Conservation (phyloP, 2,329 filamentous ascomycete species). For the Emmonsiellopsis sp. region DNA sequence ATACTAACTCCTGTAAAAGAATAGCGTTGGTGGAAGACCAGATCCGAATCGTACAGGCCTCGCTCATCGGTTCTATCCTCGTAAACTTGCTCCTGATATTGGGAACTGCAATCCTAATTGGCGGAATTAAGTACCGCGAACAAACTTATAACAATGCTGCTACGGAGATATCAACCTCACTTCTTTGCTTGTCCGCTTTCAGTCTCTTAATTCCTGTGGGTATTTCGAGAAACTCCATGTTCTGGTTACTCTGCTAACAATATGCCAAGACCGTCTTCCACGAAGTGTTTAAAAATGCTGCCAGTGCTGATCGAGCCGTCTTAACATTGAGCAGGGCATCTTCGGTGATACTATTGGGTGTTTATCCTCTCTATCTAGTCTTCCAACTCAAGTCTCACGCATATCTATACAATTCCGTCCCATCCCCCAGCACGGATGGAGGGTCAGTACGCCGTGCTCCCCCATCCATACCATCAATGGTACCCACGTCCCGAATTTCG, state of each 20-base stretch:
- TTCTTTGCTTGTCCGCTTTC: slow-evolving; percentile 82
- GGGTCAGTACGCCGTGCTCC: neutral
- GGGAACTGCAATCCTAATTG: slow-evolving; percentile 83
- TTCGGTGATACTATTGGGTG: neutral
- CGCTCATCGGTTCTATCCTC: slow-evolving; percentile 78
- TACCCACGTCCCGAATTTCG: neutral
- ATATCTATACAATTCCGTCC: slow-evolving; percentile 6
- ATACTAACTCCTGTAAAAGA: neutral
- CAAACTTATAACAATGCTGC: slow-evolving; percentile 94
- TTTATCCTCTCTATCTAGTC: neutral
- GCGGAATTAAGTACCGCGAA: slow-evolving; percentile 76
- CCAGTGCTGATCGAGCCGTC: neutral
- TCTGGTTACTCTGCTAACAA: neutral
- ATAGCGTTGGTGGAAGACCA: slow-evolving; percentile 45
- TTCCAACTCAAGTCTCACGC: neutral
- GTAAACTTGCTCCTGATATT: slow-evolving; percentile 81
- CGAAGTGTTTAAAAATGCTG: slow-evolving; percentile 63
- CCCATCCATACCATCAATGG: neutral
- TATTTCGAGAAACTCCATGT: neutral
- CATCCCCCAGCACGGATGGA: slow-evolving; percentile 5
- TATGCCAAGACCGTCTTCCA: slow-evolving; percentile 68
- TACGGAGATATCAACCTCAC: slow-evolving; percentile 89
- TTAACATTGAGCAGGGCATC: neutral
- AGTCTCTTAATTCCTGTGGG: slow-evolving; percentile 72
- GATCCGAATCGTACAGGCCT: slow-evolving; percentile 86